Base-by-base conservation (phyloP, 345 rosid species). In the Eucalyptus caleyi region DNA sequence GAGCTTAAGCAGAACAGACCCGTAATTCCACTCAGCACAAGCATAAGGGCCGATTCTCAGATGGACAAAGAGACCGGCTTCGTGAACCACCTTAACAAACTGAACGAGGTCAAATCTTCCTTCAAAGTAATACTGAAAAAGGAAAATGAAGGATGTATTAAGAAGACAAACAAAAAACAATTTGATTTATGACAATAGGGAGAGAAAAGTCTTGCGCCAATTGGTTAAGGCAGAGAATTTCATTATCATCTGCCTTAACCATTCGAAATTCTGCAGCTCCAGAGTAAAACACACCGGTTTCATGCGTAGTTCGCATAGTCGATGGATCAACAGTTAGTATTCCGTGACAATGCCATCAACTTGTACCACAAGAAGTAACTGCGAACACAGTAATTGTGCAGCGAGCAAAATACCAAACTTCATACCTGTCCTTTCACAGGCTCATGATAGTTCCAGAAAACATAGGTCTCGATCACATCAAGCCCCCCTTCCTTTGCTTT, bases 21-120 rank as follows among this genome's bases (percentile, higher is more conserved):
- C 96, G 49, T 93, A 95, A 85, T 94, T 95, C 97, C 97, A 95
- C 93, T 95, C 97, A 50, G 97, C 97, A 90, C 97, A 94, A 45
- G 92, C 97, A 92, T 95, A 95, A n/a, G 96, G 97, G 2, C 97
- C 97, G 86, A 95, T 94, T 92, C 97, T 93, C 92, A 95, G 86
- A 90, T 94, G 97, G 91, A 94, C 94, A 32, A 92, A 65, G 88
- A 95, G 95, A 86, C 96, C 97, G 50, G 96, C 97, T 91, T 95
- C 93, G 87, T 94, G 92, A 51, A 94, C 94, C 44, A 93, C 91
- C 91, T 93, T 95, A 69, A 95, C 92, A 40, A 94, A 95, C 93
- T 87, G 93, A 53, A 94, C 96, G 54, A 95, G 91, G 91, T 95
- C 97, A 88, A 94, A 95, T 90, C 97, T 93, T 89, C 95, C 97